phyloP scores from a whole-genome alignment of 2,329 filamentous ascomycete genomes.

The Coleophoma crateriformis region DNA sequence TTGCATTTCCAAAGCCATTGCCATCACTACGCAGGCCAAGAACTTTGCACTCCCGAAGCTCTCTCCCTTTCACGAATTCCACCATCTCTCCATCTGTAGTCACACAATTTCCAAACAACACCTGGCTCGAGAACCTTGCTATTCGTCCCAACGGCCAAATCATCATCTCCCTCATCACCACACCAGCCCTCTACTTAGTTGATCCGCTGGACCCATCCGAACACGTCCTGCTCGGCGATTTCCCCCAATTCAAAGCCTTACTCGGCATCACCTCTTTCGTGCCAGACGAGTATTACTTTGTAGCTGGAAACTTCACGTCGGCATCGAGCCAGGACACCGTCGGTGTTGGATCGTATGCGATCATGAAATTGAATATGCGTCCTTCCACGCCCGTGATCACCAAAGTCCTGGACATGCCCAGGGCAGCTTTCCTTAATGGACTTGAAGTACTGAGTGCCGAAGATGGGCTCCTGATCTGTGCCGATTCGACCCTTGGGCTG shows the following conservation, averaged over 20 bases:
- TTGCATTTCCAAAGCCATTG: too few relatives aligned
- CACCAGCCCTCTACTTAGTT: slow-evolving; percentile 6
- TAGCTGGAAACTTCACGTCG: neutral
- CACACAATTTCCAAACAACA: slow-evolving; percentile 9
- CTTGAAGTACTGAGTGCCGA: slow-evolving; percentile 9
- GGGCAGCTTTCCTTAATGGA: neutral
- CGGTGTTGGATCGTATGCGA: neutral
- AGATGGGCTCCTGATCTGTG: slow-evolving; percentile 16
- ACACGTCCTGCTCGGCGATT: slow-evolving; percentile 3
- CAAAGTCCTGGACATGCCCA: neutral
- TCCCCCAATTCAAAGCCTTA: neutral
- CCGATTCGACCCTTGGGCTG: slow-evolving; percentile 20
- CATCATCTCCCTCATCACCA: slow-evolving; percentile 6
- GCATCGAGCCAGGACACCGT: neutral
- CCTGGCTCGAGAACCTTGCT: slow-evolving; percentile 13
- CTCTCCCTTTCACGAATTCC: neutral
- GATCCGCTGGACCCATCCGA: neutral
- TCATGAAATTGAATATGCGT: neutral
- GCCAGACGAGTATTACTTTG: slow-evolving; percentile 6
- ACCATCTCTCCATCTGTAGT: slow-evolving; percentile 2
- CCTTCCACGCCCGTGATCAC: neutral
- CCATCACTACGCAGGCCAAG: too few relatives aligned
- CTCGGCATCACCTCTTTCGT: slow-evolving; percentile 6
- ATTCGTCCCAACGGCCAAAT: slow-evolving; percentile 11
- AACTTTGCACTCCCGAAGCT: neutral